These are phyloP conservation scores for Boletus rubroflammeus DNA, from an alignment of 768 basidiomycete genomes.

Conservation along the genomic window DNA sequence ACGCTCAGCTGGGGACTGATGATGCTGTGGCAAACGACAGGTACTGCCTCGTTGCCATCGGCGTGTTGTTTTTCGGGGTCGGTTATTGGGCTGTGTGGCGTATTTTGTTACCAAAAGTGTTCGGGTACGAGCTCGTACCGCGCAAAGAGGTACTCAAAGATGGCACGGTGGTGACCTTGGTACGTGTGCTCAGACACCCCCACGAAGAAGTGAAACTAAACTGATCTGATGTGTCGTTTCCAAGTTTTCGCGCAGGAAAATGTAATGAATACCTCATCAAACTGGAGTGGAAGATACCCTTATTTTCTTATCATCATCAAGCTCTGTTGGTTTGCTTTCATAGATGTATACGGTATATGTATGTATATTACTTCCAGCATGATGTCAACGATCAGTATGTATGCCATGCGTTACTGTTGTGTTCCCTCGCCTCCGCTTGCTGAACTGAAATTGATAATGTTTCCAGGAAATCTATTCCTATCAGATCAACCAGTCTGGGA, in stretches of 20 bases:
- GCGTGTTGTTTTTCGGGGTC: slow-evolving; percentile 42
- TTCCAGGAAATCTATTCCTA: background rate
- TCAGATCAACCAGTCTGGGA: background rate
- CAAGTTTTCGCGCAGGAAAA: slow-evolving; percentile 11
- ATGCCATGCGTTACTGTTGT: no score
- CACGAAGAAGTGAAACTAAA: no score
- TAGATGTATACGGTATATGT: background rate
- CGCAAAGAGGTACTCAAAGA: slow-evolving; percentile 47
- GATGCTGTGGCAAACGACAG: slow-evolving; percentile 20
- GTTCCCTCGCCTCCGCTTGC: no score
- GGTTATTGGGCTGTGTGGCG: slow-evolving; percentile 57
- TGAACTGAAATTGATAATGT: no score
- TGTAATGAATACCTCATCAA: background rate
- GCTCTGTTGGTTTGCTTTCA: background rate
- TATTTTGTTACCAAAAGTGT: slow-evolving; percentile 44
- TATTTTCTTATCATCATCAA: background rate
- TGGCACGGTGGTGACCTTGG: slow-evolving; percentile 52
- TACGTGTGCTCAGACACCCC: slow-evolving; percentile 24
- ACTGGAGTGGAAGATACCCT: background rate
- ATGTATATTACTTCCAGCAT: no score
- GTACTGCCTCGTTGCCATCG: slow-evolving; percentile 54
- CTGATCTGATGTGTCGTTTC: background rate
- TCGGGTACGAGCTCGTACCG: slow-evolving; percentile 46
- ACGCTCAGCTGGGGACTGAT: slow-evolving; percentile 16
- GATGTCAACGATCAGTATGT: no score